Evolutionary conservation across 805 yeast genomes (phyloP), one percentile per base, ranked within the genome.

Genomic region (Ogataea ramenticola): DNA sequence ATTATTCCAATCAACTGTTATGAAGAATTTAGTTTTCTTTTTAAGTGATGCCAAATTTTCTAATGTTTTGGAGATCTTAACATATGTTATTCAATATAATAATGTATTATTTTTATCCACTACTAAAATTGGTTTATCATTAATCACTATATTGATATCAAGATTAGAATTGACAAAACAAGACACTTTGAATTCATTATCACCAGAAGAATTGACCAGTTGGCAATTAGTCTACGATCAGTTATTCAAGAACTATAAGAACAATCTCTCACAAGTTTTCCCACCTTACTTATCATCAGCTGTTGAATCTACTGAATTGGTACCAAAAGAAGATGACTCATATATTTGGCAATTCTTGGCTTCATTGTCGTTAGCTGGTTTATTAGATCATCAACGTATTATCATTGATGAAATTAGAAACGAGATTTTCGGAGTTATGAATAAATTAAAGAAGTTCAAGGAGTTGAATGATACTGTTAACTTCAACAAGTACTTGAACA

Each of bases 261-360:
- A 88, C 4, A 79, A 87, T 61, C 72, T 91, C 46, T 72, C 83
- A 1, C 70, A 79, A 16, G 77, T 90, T 38, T 90, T 91, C 82
- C 96, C 96, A 44, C 86, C 91, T 36, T 69, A 74, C 21, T 54
- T 62, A 40, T 56, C 67, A 10, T 58, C 61, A 32, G 29, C 48
- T n/a, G 62, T 57, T 49, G 62, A 57, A 24, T 42, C 40, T 15
- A 52, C 44, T 37, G 52, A 49, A 41, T 71, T 66, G 41, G 70
- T 66, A 35, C 60, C 61, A 34, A 68, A 69, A 43, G 61, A 50
- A n/a, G 91, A 84, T 56, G 89, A 82, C 51, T 77, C 89, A 32
- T 89, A 90, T 57, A 88, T 88, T 41, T 91, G 99, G 99, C 97
- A 91, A 67, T 90, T 91, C 59, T 75, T 91, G 63, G 99, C 99